Base-by-base conservation (phyloP, 1,284 basidiomycete species). In the Papiliotrema laurentii region DNA sequence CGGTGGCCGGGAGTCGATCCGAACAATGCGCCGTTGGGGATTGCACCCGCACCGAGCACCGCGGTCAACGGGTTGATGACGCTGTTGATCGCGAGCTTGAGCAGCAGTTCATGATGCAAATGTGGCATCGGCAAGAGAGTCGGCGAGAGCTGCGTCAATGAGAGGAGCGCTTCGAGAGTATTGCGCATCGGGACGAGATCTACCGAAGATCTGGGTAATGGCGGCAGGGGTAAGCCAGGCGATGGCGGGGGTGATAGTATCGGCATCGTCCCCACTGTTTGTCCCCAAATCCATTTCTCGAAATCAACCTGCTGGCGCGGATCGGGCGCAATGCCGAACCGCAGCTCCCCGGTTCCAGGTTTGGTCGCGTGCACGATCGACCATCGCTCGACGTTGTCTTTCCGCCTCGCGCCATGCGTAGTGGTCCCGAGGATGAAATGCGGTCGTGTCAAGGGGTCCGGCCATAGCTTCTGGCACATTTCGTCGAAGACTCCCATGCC, bases 61-160 rank as follows among this genome's bases (percentile, higher is more conserved):
- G 89, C 87, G 0, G 91, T 90, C 55, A 97, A 78, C 0, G 93
- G 85, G 66, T 97, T 94, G 73, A 97, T 82, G 63, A 85, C 80
- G 13, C 85, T 79, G 69, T 96, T 93, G 56, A 89, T 81, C 28
- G 86, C 88, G 45, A 97, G 76, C 73, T 94, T 96, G 55, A 83
- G 82, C 27, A 88, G 81, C 72, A 92, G 81, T 5, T 80, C 76
- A 27, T 84, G 75, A 56, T 91, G 84, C 19, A 94, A 72, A 16
- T 84, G 78, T 1, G 81, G 76, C 57, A 89, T 82, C 0, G 87
- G 81, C 25, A 80, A 76, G 83, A 92, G 90, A 1, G 73, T 70
- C 6, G 83, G 76, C 14, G 80, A 74, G 39, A 96, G 80, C 6
- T 75, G 71, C 11, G 79, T 69, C 45, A 85, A 69, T 6, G 80